Base-by-base conservation (phyloP, 2,329 filamentous ascomycete species). In the Knufia fluminis region DNA sequence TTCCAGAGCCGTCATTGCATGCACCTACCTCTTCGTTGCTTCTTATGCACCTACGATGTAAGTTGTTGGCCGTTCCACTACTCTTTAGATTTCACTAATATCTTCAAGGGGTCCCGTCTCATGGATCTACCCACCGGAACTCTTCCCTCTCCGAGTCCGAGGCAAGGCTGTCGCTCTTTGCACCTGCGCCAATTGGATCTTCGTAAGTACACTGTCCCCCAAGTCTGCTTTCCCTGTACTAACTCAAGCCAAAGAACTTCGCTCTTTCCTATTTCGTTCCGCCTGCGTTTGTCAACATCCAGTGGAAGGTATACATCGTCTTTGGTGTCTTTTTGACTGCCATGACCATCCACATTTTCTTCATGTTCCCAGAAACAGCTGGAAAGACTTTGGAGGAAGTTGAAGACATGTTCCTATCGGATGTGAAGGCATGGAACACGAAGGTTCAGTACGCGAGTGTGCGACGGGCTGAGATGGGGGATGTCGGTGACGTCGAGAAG, bases 341-440 rank as follows among this genome's bases (percentile, higher is more conserved):
- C 4, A 84, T 85, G 59, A 80, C 80, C 35, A 62, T 88, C 46
- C 83, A 88, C 62, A 80, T 85, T 60, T 78, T 78, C 62, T 71
- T 89, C 55, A 64, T 74, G 14, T 80, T 79, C 57, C 83, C 82
- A 0, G 78, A 87, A 66, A 88, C 84, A 0, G 78, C 80, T 33
- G 83, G 83, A 10, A 85, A 80, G 66, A 84, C 83, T 0, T 76
- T 90, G 1, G 85, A 90, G 61, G 84, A 90, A 62, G 82, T 88
- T 64, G 83, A 86, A 56, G 78, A 78, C 12, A 81, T 89, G 54
- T 89, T 90, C 62, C 38, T 47, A 28, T 44, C 41, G 16, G 24
- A 32, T n/a, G 24, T 28, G 14, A 26, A 26, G 26, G 41, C 41
- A 8, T 44, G 41, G 41, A 10, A 44, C n/a, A 44, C 41, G 12